A percentile compares a stretch with the other conserved stretches of the same genome.
Evolutionary conservation across 805 yeast genomes (phyloP).

Genomic region (Brettanomyces sp.): DNA sequence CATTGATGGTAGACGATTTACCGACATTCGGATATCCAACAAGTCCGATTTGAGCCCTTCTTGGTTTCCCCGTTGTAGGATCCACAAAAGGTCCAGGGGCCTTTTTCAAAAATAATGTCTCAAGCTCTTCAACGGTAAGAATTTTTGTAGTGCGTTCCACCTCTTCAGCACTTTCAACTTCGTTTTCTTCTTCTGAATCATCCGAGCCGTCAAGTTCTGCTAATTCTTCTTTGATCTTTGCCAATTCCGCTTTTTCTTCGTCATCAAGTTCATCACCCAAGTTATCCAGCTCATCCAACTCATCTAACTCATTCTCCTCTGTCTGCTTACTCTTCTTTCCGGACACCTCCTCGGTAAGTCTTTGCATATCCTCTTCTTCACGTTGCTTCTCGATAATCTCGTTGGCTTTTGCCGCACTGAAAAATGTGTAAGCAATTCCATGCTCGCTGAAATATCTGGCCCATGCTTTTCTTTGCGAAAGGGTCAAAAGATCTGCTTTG

Average conservation of each 20-base stretch:
- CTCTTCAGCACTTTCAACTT: constrained; percentile 11
- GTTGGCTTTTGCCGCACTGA: constrained; percentile 84
- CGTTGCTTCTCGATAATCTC: constrained; percentile 59
- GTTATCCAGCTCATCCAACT: constrained; percentile 8
- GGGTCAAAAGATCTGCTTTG: constrained; percentile 82
- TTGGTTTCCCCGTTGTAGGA: constrained; percentile 46
- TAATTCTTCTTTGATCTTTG: constrained; percentile 3
- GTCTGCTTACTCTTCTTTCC: constrained; percentile 6
- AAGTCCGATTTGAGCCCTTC: constrained; percentile 77
- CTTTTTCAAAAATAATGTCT: constrained; percentile 60
- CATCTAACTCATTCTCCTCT: constrained; percentile 10
- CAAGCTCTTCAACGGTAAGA: constrained; percentile 76
- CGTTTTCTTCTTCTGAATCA: constrained; percentile 12
- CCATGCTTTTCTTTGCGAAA: constrained; percentile 75
- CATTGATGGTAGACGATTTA: constrained; percentile 90
- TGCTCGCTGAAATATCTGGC: constrained; percentile 66
- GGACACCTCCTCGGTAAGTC: neutral
- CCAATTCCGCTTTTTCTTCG: constrained; percentile 13
- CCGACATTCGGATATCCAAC: constrained; percentile 94
- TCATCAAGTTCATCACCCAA: constrained; percentile 10
- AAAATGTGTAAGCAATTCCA: constrained; percentile 78
- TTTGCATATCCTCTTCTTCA: constrained; percentile 25
- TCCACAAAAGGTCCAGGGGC: constrained; percentile 57
- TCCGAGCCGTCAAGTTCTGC: constrained; percentile 1
- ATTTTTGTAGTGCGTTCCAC: constrained; percentile 51